A percentile compares a stretch with the other conserved stretches of the same genome.
Conservation (phyloP, 2,329 filamentous ascomycete species). For the Acarospora socialis region DNA sequence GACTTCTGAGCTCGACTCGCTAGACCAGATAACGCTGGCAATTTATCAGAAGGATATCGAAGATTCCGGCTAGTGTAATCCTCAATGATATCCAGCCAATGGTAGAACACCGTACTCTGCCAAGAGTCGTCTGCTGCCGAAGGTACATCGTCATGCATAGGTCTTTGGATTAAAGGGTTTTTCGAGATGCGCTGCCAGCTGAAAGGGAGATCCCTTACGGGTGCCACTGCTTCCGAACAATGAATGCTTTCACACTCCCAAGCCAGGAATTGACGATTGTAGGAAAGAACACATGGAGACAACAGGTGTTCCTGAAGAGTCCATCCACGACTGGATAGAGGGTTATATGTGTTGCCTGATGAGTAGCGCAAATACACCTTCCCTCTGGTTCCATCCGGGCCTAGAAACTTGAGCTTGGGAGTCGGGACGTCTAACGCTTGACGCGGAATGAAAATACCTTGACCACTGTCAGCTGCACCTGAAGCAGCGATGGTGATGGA, state of each 20-base stretch:
- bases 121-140: too few relatives aligned
- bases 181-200: too few relatives aligned
- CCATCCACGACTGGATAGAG: background rate
- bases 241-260: background rate
- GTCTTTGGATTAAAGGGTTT: too few relatives aligned
- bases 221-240: background rate
- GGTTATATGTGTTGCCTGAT: background rate
- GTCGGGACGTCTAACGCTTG: background rate
- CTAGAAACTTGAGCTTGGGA: too few relatives aligned
- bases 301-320: background rate
- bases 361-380: background rate
- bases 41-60: too few relatives aligned
- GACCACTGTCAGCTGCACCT: background rate
- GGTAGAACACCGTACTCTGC: too few relatives aligned
- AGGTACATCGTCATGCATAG: too few relatives aligned
- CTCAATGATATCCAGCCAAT: too few relatives aligned
- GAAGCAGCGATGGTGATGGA: background rate
- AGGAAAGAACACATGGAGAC: background rate
- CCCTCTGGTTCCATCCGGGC: background rate
- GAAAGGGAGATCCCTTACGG: too few relatives aligned
- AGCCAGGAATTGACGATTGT: background rate
- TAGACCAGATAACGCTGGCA: too few relatives aligned
- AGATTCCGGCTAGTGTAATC: too few relatives aligned
- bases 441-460: slow-evolving; percentile 5
- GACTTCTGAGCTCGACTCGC: too few relatives aligned